Conservation (phyloP, 2,329 filamentous ascomycete species). For the Pseudopyricularia javanii region DNA sequence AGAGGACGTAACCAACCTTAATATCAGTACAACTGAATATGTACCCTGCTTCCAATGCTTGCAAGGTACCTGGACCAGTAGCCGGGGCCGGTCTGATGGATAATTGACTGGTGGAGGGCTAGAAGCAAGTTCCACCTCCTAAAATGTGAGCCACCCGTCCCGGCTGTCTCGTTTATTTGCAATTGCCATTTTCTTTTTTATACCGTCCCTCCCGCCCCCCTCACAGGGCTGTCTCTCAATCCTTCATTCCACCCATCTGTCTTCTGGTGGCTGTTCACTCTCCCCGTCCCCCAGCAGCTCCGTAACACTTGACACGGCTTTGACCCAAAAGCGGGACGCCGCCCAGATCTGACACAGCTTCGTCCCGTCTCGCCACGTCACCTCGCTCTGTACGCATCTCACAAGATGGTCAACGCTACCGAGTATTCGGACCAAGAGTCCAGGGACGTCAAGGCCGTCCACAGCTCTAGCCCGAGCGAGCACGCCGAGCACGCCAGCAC, state of each 20-base stretch:
- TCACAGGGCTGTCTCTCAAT: neutral
- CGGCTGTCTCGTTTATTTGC: neutral
- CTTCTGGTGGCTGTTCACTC: neutral
- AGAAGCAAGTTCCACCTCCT: neutral
- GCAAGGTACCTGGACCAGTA: neutral
- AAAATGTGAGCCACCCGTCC: neutral
- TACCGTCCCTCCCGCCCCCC: neutral
- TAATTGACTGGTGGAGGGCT: neutral
- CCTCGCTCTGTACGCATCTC: neutral
- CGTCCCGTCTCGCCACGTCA: neutral
- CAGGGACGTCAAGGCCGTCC: neutral
- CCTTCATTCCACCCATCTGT: neutral
- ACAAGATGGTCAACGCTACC: neutral
- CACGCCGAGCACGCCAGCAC: neutral
- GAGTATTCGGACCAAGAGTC: conserved; percentile 2
- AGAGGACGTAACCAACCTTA: too few species aligned
- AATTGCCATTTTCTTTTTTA: neutral
- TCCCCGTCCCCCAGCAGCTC: neutral
- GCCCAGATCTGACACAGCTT: too few species aligned
- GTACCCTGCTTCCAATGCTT: too few species aligned
- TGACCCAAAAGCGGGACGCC: too few species aligned
- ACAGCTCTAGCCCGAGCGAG: neutral
- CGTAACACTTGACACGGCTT: neutral
- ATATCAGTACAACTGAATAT: too few species aligned
- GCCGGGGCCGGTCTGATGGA: neutral